phyloP scores from a whole-genome alignment of 768 basidiomycete genomes.

The Russula dissimulans region DNA sequence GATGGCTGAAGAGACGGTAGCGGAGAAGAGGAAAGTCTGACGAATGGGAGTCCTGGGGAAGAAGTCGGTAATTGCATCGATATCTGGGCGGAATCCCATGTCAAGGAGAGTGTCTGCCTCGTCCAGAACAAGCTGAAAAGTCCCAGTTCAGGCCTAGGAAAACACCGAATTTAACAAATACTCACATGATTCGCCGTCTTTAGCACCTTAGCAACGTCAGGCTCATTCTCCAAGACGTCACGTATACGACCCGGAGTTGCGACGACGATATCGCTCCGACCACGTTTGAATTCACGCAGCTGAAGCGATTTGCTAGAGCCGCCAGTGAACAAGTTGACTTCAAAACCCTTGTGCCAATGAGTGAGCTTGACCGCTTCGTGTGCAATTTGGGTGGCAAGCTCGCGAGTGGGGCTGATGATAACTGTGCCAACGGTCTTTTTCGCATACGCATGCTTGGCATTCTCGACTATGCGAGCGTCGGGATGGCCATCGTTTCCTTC shows the following conservation, averaged over 20 bases:
- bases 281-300: conserved; percentile 53
- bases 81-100: conserved; percentile 86
- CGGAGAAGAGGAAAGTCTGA: conserved; percentile 91
- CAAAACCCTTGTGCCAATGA: conserved; percentile 49
- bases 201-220: conserved; percentile 45
- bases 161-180: conserved; percentile 9
- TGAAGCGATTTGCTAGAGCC: conserved; percentile 61
- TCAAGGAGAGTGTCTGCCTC: conserved; percentile 88
- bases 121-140: conserved; percentile 70
- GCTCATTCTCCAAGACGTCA: conserved; percentile 57
- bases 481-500: conserved; percentile 33
- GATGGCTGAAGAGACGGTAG: conserved; percentile 69
- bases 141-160: conserved; percentile 3
- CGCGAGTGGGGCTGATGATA: conserved; percentile 83
- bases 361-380: conserved; percentile 66
- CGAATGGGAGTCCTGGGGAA: conserved; percentile 56
- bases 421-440: conserved; percentile 54
- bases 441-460: conserved; percentile 33
- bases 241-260: conserved; percentile 83
- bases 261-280: conserved; percentile 73
- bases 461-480: conserved; percentile 26
- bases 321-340: conserved; percentile 70
- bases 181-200: conserved; percentile 50
- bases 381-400: conserved; percentile 85
- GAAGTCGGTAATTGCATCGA: conserved; percentile 56